A percentile compares a stretch with the other conserved stretches of the same genome.
phyloP scores from a whole-genome alignment of 78 protist genomes.

The Creolimax fragrantissima region DNA sequence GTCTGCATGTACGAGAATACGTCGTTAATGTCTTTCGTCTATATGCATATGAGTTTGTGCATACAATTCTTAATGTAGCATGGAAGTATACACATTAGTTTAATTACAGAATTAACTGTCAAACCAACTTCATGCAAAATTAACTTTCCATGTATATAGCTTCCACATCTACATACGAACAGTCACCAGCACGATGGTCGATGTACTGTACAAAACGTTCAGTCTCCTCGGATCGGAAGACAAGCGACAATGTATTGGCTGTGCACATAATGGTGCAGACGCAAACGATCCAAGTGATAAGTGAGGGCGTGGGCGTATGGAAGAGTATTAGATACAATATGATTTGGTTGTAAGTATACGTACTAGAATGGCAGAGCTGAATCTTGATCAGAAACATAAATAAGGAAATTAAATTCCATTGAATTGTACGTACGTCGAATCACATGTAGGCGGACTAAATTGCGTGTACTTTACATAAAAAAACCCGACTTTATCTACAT shows the following conservation, averaged over 20 bases:
- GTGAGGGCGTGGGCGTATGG: no score
- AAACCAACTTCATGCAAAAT: background rate
- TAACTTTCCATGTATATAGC: background rate
- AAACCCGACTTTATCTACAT: no score
- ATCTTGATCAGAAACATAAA: background rate
- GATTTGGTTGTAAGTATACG: background rate
- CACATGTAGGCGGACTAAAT: no score
- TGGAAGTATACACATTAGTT: background rate
- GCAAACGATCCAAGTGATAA: no score
- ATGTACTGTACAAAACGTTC: background rate
- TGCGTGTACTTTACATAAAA: no score
- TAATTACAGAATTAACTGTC: background rate
- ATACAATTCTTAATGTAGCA: background rate
- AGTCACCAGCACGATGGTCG: background rate
- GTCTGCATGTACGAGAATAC: no score
- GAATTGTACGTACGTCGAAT: background rate
- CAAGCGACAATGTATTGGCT: background rate
- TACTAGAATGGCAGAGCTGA: background rate
- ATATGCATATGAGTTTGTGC: background rate
- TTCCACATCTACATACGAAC: background rate
- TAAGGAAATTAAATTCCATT: background rate
- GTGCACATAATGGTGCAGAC: background rate
- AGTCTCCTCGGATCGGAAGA: background rate
- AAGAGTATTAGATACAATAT: background rate
- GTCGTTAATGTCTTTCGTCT: no score